Evolutionary conservation across 805 yeast species (phyloP), one percentile per base, ranked within the genome.

Genomic region (Wickerhamiella shivajii): DNA sequence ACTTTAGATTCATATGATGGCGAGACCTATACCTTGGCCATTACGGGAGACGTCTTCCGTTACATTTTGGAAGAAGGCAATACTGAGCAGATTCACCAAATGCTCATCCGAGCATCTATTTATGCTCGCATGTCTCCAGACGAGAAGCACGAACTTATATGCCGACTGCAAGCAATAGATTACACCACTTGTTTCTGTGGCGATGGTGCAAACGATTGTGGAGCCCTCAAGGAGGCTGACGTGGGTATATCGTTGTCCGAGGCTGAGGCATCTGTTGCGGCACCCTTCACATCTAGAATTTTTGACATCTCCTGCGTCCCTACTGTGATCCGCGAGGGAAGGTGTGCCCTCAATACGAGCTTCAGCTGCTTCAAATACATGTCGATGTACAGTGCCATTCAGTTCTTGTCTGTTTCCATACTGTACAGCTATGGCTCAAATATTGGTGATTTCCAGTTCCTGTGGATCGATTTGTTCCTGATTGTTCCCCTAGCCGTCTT

Each of bases 91-190:
- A 50, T 70, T 23, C 61, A 67, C 29, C 50, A 68, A 66, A 65
- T 90, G 52, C 62, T 90, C 35, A 60, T 83, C 60, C 72, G 69
- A 40, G 73, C 84, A 38, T 69, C 74, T 28, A 69, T 90, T 3
- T 90, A 75, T 59, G 97, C 99, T 0, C 66, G 99, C 43, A 90
- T 90, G 99, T 85, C 97, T 0, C 99, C 99, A 0, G 98, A 92
- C 55, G 99, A 90, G 54, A 90, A 90, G 50, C 95, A 90, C 53
- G 98, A 90, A 56, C 62, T 90, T 30, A 95, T 90, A 22, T 85
- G 79, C 47, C 81, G 77, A 51, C 59, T 90, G 10, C 94, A 84
- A 53, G 66, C 63, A 15, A 51, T 90, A 14, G 95, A 85, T 48
- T 87, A 87, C 51, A 81, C 93, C 0, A 93, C 83, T 30, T 94